A percentile compares a stretch with the other conserved stretches of the same genome.
Evolutionary conservation across 345 rosid genomes (phyloP).

Genomic region (thale cress (Arabidopsis thaliana)): DNA sequence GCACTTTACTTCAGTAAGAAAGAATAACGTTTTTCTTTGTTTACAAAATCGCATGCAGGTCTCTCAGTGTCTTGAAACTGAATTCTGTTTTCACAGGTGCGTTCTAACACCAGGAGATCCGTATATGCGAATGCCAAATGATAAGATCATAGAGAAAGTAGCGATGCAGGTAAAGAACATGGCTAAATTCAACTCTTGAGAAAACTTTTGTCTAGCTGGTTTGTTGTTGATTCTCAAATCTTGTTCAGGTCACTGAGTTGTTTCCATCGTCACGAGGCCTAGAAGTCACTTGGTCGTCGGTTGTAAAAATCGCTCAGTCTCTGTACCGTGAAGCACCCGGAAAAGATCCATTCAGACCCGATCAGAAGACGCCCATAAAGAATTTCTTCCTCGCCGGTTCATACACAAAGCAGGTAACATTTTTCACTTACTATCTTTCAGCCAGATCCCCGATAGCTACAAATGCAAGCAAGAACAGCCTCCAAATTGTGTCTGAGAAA

Average conservation of each 20-base stretch:
- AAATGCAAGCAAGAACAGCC: constrained; percentile 14
- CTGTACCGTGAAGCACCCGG: constrained; percentile 95
- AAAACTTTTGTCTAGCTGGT: not conserved
- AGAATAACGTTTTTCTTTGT: not conserved
- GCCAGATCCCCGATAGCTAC: not conserved
- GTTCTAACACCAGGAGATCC: constrained; percentile 98
- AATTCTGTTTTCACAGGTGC: constrained; percentile 58
- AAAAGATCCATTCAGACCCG: constrained; percentile 95
- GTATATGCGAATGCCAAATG: constrained; percentile 85
- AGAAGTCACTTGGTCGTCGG: constrained; percentile 91
- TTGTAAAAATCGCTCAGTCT: constrained; percentile 93
- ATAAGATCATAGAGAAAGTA: constrained; percentile 83
- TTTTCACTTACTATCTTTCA: not conserved
- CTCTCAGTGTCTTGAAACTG: constrained; percentile 20
- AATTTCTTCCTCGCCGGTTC: constrained; percentile 98
- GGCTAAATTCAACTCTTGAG: not conserved
- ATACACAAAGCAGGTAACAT: constrained; percentile 86
- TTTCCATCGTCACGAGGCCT: constrained; percentile 93
- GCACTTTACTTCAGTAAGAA: constrained; percentile 95
- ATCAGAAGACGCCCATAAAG: constrained; percentile 90
- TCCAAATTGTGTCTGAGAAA: not conserved
- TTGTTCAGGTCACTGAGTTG: constrained; percentile 66
- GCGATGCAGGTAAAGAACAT: constrained; percentile 71
- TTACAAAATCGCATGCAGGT: not conserved
- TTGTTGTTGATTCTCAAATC: constrained; percentile 4